Conservation (phyloP, 140 eudicot species). For the Erigeron philadelphicus region DNA sequence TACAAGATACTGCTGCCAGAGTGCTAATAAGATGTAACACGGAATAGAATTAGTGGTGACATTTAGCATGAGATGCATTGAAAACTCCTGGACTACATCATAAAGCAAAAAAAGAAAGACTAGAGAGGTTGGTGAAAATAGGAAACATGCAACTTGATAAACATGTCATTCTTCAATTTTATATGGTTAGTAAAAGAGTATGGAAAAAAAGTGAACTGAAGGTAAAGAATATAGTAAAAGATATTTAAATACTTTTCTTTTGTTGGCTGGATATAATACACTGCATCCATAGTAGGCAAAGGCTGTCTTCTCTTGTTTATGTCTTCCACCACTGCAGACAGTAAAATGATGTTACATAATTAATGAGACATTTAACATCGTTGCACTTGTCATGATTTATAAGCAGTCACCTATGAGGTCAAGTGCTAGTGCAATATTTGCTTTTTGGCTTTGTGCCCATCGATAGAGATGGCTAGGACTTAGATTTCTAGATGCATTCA, state of each 20-base stretch:
- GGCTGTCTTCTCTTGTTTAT: slow-evolving; percentile 88
- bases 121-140: neutral
- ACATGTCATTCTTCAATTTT: slow-evolving; percentile 11
- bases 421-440: neutral
- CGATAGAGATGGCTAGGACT: slow-evolving; percentile 16
- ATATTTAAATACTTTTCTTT: slow-evolving; percentile 59
- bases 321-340: slow-evolving; percentile 84
- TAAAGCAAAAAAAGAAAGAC: slow-evolving; percentile 6
- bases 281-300: slow-evolving; percentile 86
- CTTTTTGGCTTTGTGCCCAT: neutral
- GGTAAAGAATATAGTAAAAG: slow-evolving; percentile 3
- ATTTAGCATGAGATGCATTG: slow-evolving; percentile 14
- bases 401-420: neutral
- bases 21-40: neutral
- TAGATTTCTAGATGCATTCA: neutral
- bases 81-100: slow-evolving; percentile 15
- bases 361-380: slow-evolving; percentile 3
- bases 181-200: slow-evolving; percentile 13
- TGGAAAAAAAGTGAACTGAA: slow-evolving; percentile 9
- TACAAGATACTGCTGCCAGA: neutral
- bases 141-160: slow-evolving; percentile 6
- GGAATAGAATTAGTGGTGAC: slow-evolving; percentile 1
- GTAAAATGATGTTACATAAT: slow-evolving; percentile 11
- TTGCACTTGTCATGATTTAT: slow-evolving; percentile 16
- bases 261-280: slow-evolving; percentile 85